Base-by-base conservation (phyloP, 352 stramenopile species). In the Pythium vanterpoolii region DNA sequence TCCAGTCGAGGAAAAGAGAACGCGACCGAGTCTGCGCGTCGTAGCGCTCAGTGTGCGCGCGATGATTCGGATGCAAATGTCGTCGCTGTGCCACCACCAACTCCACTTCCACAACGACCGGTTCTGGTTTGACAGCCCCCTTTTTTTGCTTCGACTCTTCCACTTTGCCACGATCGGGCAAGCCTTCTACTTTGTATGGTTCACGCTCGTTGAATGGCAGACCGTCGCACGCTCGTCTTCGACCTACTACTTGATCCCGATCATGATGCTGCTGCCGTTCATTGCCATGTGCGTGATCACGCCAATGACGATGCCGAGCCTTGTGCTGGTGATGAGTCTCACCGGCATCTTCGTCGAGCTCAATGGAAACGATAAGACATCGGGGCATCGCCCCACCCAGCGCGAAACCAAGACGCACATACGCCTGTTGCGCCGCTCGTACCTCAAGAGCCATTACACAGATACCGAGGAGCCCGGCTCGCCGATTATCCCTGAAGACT, bases 31-130 rank as follows among this genome's bases (percentile, higher is more conserved):
- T 6, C 73, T 94, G 39, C 88, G 87, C 28, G 69, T 71, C 0
- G 76, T 79, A 16, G 83, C 83, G 2, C 61, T 90, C 13, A 61
- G 74, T 23, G 77, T 95, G 4, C 83, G 86, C 0, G 79, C 83
- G 0, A 51, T 90, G 9, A 81, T 95, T 42, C 81, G 86, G 5
- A 92, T 95, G 83, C 86, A 95, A 45, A 95, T 95, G 85, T 91
- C 83, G n/a, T 83, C 83, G 18, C 62, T 95, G 34, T 95, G 83
- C 46, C 86, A 95, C 33, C 75, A 73, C 21, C 83, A 93, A 56
- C 76, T 95, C 16, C 86, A 95, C 44, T 73, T 85, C 49, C 86
- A 95, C 53, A 77, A 95, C 55, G 56, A 90, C 28, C 82, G 76
- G 10, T 95, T 93, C 56, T 95, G 86, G 86, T 93, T 95, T 52